Evolutionary conservation across 2,329 filamentous ascomycete genomes (phyloP).

Genomic region (Sporothrix brunneoviolacea): DNA sequence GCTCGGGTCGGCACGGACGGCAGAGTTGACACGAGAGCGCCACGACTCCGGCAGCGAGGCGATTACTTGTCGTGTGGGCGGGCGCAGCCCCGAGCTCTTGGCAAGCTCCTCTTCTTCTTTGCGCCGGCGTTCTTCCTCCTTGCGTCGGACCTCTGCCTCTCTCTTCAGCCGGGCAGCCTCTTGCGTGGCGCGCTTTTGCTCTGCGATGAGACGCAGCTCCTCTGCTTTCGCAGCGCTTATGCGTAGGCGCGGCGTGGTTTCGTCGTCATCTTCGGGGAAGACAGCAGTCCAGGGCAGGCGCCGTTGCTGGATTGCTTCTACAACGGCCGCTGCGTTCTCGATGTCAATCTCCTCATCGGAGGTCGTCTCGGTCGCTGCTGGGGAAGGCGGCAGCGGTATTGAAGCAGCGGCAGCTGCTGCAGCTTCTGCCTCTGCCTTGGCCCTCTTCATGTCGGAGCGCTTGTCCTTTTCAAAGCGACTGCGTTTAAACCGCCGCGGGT

Average conservation of each 20-base stretch:
- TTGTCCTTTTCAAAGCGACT: conserved; percentile 6
- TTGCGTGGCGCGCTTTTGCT: conserved; percentile 15
- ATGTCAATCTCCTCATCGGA: conserved; percentile 10
- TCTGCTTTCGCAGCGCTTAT: conserved; percentile 23
- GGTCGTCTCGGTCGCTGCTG: conserved; percentile 12
- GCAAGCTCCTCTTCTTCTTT: conserved; percentile 20
- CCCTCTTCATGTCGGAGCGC: not conserved
- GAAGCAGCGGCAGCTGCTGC: conserved; percentile 2
- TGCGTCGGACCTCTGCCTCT: conserved; percentile 18
- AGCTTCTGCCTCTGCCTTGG: conserved; percentile 6
- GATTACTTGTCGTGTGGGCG: conserved; percentile 23
- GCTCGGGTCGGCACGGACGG: conserved; percentile 29
- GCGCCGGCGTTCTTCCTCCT: conserved; percentile 21
- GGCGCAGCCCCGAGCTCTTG: conserved; percentile 22
- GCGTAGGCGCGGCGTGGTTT: conserved; percentile 13
- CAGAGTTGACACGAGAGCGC: conserved; percentile 30
- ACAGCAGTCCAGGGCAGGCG: conserved; percentile 10
- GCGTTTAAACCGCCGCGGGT: conserved; percentile 11
- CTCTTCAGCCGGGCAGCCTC: conserved; percentile 20
- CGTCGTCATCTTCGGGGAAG: conserved; percentile 9
- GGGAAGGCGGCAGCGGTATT: conserved; percentile 17
- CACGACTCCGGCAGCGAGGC: conserved; percentile 30
- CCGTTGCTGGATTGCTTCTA: not conserved
- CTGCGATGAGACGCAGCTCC: conserved; percentile 19
- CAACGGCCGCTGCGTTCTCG: not conserved